Evolutionary conservation across 1,139 yeast genomes (phyloP).

Genomic region (Pichia kudriavzevii): DNA sequence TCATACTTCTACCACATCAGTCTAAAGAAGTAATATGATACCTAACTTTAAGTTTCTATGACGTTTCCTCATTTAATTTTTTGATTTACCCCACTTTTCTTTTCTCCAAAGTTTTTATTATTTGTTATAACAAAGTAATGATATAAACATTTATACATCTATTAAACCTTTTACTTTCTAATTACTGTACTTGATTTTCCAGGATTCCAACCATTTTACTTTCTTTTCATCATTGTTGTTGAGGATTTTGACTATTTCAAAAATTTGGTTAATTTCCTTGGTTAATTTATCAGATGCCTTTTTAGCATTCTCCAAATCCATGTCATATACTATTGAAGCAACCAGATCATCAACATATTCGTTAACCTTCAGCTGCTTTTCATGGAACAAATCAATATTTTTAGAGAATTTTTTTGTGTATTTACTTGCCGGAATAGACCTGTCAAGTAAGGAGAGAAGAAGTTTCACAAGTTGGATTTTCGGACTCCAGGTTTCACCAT

Average conservation of each 20-base stretch:
- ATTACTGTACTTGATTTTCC: conserved; percentile 37
- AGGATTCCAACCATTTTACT: conserved; percentile 44
- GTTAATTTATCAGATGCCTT: conserved; percentile 27
- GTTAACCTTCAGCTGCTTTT: conserved; percentile 30
- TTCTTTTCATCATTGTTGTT: conserved; percentile 37
- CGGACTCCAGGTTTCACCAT: conserved; percentile 41
- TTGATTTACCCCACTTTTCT: not conserved
- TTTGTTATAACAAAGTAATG: not conserved
- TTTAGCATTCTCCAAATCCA: conserved; percentile 31
- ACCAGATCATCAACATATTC: conserved; percentile 39
- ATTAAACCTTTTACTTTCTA: conserved; percentile 2
- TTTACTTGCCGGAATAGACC: conserved; percentile 39
- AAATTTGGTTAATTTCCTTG: conserved; percentile 29
- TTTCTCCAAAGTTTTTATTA: too few species aligned
- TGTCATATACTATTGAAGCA: conserved; percentile 42
- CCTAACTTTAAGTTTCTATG: not conserved
- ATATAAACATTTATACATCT: too few species aligned
- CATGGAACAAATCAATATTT: conserved; percentile 31
- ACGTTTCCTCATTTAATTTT: not conserved
- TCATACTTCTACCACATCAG: not conserved
- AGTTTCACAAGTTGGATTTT: conserved; percentile 51
- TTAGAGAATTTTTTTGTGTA: conserved; percentile 26
- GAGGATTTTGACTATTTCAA: conserved; percentile 32
- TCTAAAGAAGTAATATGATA: not conserved
- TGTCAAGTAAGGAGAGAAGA: conserved; percentile 45